Base-by-base conservation (phyloP, 2,329 filamentous ascomycete genomes). In the Ophidiomyces ophidiicola region DNA sequence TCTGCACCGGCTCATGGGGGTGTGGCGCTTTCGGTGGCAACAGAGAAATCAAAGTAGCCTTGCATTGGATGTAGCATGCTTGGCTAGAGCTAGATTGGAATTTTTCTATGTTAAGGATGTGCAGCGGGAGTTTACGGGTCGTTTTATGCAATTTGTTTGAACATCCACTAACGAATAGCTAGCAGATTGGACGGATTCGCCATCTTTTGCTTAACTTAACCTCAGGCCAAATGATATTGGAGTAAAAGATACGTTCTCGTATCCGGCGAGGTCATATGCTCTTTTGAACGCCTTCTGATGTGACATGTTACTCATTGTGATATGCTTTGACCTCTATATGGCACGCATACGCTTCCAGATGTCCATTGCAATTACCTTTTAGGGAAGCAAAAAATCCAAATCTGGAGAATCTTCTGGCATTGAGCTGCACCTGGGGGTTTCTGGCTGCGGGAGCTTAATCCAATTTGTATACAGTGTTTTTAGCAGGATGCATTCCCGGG, bases 11-110 rank as follows among this genome's bases (percentile, higher is more conserved):
- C 5, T 35, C 44, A 26, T 46, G 46, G 45, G 43, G 43, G 2
- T 47, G 46, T 33, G 36, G 41, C 10, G 31, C 37, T 10, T 43
- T 46, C 14, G 36, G 46, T 24, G 46, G 46, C 18, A 44, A 45
- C 28, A 35, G 30, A 15, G 19, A 44, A 15, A 32, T 29, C 20
- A 42, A 46, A 35, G 20, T 39, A 5, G 17, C 43, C n/a, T 35
- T 48, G 25, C 38, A 44, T 17, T 47, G 41, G 41, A 36, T 26
- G 45, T 38, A 15, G 45, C 46, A 10, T 47, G 37, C 11, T 39
- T 46, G 32, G 45, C 38, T 6, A 31, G 32, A 8, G 41, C 41
- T 17, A 31, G 14, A 12, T 29, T 47, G 24, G 15, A 19, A 10
- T 39, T 48, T 8, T 28, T 46, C 21, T 44, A 32, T 32, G 29